Conservation (phyloP, 1,284 basidiomycete genomes). For the Coniferiporia sulphurascens region DNA sequence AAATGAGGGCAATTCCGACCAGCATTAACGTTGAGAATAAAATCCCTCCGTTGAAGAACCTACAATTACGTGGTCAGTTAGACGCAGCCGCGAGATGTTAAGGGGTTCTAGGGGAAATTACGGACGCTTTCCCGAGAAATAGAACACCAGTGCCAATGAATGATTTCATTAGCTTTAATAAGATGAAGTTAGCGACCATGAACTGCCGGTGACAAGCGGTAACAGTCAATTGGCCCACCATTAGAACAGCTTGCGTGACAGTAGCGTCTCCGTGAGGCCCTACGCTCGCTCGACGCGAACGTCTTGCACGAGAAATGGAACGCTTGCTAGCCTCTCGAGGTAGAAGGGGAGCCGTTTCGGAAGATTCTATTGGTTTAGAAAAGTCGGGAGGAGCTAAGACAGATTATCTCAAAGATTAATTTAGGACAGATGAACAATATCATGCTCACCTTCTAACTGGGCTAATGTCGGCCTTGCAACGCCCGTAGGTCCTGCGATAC, state of each 20-base stretch:
- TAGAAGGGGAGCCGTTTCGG: constrained; percentile 20
- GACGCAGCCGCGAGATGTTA: background rate
- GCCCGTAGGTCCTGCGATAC: constrained; percentile 28
- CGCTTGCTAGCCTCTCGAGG: constrained; percentile 20
- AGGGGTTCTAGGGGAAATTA: background rate
- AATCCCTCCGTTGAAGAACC: constrained; percentile 94
- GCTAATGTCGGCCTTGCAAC: background rate
- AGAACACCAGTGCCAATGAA: constrained; percentile 97
- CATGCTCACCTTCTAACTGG: background rate
- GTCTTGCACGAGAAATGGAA: constrained; percentile 47
- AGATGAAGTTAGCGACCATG: background rate
- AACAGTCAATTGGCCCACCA: constrained; percentile 48
- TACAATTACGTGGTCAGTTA: constrained; percentile 26
- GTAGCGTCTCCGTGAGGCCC: constrained; percentile 78
- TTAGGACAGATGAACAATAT: background rate
- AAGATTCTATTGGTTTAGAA: background rate
- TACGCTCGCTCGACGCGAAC: constrained; percentile 45
- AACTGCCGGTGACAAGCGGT: background rate
- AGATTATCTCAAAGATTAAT: background rate
- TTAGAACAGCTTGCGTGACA: constrained; percentile 83
- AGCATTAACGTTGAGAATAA: constrained; percentile 85
- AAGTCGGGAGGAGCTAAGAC: background rate
- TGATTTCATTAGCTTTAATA: constrained; percentile 76
- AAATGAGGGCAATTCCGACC: constrained; percentile 80
- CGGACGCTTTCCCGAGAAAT: constrained; percentile 77